phyloP scores from a whole-genome alignment of 192 early-diverging fungal genomes.

The Piromyces sp. region DNA sequence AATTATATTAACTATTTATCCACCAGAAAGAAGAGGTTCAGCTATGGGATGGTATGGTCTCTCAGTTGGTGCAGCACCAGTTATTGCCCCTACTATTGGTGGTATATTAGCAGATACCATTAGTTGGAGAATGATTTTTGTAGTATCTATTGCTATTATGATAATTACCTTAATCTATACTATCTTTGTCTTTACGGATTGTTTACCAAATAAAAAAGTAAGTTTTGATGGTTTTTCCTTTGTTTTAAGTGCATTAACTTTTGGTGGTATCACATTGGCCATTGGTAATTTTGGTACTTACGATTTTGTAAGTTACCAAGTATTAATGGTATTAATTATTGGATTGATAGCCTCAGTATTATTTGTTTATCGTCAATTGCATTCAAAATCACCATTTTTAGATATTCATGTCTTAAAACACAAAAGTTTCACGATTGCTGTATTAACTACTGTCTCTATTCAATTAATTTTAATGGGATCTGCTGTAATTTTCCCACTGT shows the following conservation, averaged over 20 bases:
- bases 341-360: not conserved
- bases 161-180: not conserved
- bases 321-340: not conserved
- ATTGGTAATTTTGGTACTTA: not conserved
- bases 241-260: not conserved
- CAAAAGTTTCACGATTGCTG: not conserved
- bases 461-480: not conserved
- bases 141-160: not conserved
- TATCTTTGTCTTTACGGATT: not conserved
- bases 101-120: no score
- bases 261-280: not conserved
- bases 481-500: not conserved
- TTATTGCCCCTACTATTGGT: no score
- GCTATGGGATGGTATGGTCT: no score
- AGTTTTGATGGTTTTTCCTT: not conserved
- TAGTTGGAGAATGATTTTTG: no score
- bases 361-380: not conserved
- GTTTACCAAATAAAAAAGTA: not conserved
- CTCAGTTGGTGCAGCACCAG: no score
- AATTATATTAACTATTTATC: no score
- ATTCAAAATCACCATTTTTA: not conserved
- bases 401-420: not conserved
- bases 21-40: no score
- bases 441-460: not conserved
- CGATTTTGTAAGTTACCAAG: not conserved